These are phyloP conservation scores for Delphinella strobiligena DNA, from an alignment of 2,329 filamentous ascomycete species.

Conservation along the genomic window DNA sequence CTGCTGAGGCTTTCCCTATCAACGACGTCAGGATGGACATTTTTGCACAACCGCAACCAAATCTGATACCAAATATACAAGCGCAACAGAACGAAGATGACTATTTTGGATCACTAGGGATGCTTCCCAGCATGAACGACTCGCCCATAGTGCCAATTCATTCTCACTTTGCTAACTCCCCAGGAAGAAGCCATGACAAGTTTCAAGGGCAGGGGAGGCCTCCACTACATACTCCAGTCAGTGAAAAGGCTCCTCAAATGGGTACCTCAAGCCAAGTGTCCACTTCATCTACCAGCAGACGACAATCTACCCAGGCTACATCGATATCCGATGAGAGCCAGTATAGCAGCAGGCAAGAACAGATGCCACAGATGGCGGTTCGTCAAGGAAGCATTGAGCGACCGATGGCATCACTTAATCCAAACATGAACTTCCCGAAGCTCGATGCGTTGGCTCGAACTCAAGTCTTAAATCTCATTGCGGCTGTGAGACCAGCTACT, in stretches of 20 bases:
- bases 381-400: slow-evolving; percentile 18
- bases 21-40: neutral
- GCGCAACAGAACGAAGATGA: too few relatives aligned
- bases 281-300: neutral
- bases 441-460: slow-evolving; percentile 32
- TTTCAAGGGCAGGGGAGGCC: neutral
- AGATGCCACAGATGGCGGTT: neutral
- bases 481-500: slow-evolving; percentile 35
- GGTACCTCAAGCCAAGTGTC: too few relatives aligned
- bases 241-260: neutral
- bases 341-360: neutral
- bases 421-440: slow-evolving; percentile 19
- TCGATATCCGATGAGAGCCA: neutral
- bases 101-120: neutral
- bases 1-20: neutral
- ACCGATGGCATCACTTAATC: slow-evolving; percentile 22
- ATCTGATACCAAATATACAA: too few relatives aligned
- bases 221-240: neutral
- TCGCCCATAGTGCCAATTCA: too few relatives aligned
- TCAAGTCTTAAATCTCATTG: slow-evolving; percentile 38
- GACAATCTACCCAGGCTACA: slow-evolving; percentile 3
- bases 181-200: neutral
- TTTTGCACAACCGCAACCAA: neutral
- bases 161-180: too few relatives aligned
- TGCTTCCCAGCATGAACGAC: too few relatives aligned